Evolutionary conservation across 106 monocot species (phyloP).

Genomic region (Acorus gramineus): DNA sequence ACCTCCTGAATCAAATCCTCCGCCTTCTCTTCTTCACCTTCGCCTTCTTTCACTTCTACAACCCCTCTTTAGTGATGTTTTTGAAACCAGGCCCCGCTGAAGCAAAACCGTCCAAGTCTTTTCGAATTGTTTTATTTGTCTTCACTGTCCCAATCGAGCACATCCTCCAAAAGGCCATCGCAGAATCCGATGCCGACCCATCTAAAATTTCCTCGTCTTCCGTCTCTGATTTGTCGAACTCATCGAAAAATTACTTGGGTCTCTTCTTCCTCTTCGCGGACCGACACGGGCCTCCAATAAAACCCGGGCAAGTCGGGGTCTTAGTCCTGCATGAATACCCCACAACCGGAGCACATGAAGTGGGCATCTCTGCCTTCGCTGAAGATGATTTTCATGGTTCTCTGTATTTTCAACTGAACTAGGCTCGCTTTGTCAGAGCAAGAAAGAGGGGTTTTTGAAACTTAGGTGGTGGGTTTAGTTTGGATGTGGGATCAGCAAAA

Average conservation of each 20-base stretch:
- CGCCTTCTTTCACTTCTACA: slow-evolving; percentile 45
- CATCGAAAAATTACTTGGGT: slow-evolving; percentile 18
- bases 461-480: no score
- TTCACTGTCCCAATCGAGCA: slow-evolving; percentile 43
- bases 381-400: slow-evolving; percentile 10
- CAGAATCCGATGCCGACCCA: slow-evolving; percentile 18
- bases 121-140: slow-evolving; percentile 11
- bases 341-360: slow-evolving; percentile 78
- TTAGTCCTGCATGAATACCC: slow-evolving; percentile 80
- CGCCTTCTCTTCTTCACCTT: slow-evolving; percentile 65
- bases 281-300: slow-evolving; percentile 22
- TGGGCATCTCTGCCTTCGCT: slow-evolving; percentile 57
- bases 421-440: no score
- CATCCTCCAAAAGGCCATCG: slow-evolving; percentile 18
- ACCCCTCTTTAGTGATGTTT: slow-evolving; percentile 53
- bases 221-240: no score
- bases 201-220: no score
- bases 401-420: no score
- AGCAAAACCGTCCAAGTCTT: slow-evolving; percentile 68
- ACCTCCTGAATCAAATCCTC: no score
- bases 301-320: slow-evolving; percentile 80
- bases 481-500: no score
- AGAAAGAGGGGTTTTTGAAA: no score
- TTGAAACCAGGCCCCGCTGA: slow-evolving; percentile 81
- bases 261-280: not conserved